Conservation (phyloP, 1,284 basidiomycete genomes). For the Fomitiporia mediterranea region DNA sequence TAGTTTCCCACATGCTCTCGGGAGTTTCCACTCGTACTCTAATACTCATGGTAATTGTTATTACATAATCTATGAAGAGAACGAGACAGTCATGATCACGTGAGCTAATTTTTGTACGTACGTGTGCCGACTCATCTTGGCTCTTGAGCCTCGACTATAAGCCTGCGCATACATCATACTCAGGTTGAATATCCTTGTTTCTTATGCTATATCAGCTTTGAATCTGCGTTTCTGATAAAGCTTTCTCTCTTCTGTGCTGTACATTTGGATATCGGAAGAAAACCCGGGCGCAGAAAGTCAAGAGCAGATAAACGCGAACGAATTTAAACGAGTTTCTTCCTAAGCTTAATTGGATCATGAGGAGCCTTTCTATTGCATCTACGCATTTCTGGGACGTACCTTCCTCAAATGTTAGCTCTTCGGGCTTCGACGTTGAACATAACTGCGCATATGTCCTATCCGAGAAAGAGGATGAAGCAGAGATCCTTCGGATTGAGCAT, state of each 20-base stretch:
- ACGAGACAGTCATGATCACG: no score
- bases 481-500: slow-evolving; percentile 49
- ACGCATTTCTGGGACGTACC: slow-evolving; percentile 17
- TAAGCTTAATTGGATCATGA: no score
- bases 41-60: no score
- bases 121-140: no score
- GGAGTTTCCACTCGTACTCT: no score
- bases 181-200: background rate
- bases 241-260: background rate
- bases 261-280: background rate
- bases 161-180: background rate
- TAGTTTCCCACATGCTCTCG: no score
- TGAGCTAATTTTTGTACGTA: no score
- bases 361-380: slow-evolving; percentile 9
- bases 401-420: slow-evolving; percentile 38
- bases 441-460: slow-evolving; percentile 56
- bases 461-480: slow-evolving; percentile 50
- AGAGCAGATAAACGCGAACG: background rate
- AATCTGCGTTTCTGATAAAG: no score
- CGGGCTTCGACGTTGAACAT: slow-evolving; percentile 67
- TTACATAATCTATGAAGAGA: no score
- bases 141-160: no score
- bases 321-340: background rate
- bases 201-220: no score
- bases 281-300: background rate